Base-by-base conservation (phyloP, 306 rosid species). In the Cucurbita moschata region DNA sequence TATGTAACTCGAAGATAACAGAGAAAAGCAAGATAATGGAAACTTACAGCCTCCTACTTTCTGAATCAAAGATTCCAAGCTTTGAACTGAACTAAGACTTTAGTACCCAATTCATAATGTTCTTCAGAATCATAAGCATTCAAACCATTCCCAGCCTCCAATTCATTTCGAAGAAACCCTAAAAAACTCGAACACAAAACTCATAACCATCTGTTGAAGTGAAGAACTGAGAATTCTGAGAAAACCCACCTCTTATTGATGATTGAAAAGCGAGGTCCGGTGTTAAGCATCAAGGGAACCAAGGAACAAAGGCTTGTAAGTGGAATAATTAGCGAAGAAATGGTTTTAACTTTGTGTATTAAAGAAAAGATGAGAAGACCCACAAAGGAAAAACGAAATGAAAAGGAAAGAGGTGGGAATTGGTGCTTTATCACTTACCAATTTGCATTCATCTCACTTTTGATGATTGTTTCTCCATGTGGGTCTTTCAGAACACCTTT, bases 231-330 rank as follows among this genome's bases (percentile, higher is more conserved):
- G 42, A 57, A 56, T 4, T 46, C 77, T 37, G 78, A 51, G 83
- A 77, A 82, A 76, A 72, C 56, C 75, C 83, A 86, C 57, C 81
- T 72, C 76, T 72, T 71, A 82, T 77, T 78, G 75, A 86, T 86
- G 88, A 82, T 86, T 85, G 87, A 80, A 77, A 64, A 21, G 82
- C 46, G 81, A 85, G 89, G 84, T 84, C 72, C 52, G 82, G 73
- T 87, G 93, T 86, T 85, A 79, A 85, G 87, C 90, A 83, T 85
- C 81, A 79, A 81, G 92, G 96, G 90, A 89, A 89, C 96, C 87
- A 76, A 64, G 58, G 77, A 86, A 79, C 76, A 87, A 75, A 84
- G 71, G 72, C 56, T 67, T 73, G 77, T 73, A 82, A 71, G 35
- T 81, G 81, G 81, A 86, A 85, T 85, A 75, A 86, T 82, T 73